phyloP scores from a whole-genome alignment of 2,329 filamentous ascomycete species.

The Fusarium denticulatum region DNA sequence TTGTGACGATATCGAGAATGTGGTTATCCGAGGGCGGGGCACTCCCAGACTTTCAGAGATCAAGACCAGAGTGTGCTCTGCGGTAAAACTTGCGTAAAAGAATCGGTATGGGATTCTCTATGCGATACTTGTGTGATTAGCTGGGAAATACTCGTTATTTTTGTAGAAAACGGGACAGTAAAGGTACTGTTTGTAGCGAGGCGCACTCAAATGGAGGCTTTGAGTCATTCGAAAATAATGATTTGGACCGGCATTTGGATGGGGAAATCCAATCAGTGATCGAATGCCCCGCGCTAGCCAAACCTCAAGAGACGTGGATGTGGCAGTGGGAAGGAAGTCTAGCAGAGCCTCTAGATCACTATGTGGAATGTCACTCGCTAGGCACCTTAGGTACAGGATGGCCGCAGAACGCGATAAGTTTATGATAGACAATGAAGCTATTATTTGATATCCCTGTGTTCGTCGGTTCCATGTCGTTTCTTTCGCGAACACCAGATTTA shows the following conservation, averaged over 20 bases:
- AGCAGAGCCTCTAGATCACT: constrained; percentile 25
- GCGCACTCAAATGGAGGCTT: constrained; percentile 30
- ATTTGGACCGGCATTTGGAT: constrained; percentile 36
- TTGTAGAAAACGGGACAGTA: not conserved
- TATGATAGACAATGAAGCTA: not conserved
- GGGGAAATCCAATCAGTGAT: constrained; percentile 25
- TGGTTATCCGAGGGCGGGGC: constrained; percentile 37
- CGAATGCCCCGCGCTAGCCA: constrained; percentile 50
- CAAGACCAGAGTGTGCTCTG: constrained; percentile 13
- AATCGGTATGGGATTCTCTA: not conserved
- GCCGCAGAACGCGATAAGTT: not conserved
- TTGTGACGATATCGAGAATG: constrained; percentile 20
- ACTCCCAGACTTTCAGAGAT: constrained; percentile 11
- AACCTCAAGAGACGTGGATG: constrained; percentile 2
- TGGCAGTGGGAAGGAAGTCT: constrained; percentile 7
- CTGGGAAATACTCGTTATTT: not conserved
- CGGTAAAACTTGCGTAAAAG: not conserved
- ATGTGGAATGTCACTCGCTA: not conserved
- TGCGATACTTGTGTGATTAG: not conserved
- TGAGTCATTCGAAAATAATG: constrained; percentile 50
- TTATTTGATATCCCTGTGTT: not conserved
- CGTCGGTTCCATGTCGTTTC: not conserved
- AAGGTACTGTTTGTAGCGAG: constrained; percentile 13
- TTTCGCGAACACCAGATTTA: not conserved
- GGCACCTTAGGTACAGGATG: not conserved